A percentile compares a stretch with the other conserved stretches of the same genome.
phyloP scores from a whole-genome alignment of 257 asterid species.

The Plantago major region DNA sequence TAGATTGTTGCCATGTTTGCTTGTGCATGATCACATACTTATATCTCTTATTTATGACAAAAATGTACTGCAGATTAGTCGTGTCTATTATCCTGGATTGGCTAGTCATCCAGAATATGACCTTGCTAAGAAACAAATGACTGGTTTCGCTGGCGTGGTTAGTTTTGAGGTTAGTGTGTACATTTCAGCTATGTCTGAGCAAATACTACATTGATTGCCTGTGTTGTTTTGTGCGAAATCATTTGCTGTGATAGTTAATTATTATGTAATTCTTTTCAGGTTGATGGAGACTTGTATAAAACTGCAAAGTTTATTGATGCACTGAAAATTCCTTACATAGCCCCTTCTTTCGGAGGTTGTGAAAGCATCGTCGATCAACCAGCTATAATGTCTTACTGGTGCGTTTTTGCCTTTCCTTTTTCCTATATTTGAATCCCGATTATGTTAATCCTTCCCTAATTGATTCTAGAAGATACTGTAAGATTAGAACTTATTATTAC shows the following conservation, averaged over 20 bases:
- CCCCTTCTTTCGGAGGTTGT: constrained; percentile 93
- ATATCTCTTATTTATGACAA: constrained; percentile 6
- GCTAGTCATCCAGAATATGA: constrained; percentile 83
- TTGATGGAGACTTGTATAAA: constrained; percentile 67
- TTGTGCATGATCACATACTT: background rate
- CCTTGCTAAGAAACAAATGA: constrained; percentile 86
- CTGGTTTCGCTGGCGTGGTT: constrained; percentile 93
- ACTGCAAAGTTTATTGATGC: constrained; percentile 82
- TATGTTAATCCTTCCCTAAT: background rate
- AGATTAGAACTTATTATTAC: background rate
- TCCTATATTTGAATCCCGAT: too few species aligned
- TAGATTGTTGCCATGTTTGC: background rate
- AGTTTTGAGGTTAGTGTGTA: constrained; percentile 78
- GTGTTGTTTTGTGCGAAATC: too few species aligned
- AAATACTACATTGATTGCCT: too few species aligned
- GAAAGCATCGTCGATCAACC: constrained; percentile 97
- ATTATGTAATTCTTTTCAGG: constrained; percentile 30
- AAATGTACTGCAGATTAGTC: constrained; percentile 49
- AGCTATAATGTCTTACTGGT: constrained; percentile 96
- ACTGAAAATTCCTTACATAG: constrained; percentile 73
- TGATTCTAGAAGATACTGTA: background rate
- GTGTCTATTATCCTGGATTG: constrained; percentile 91
- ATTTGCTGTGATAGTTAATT: constrained; percentile 11
- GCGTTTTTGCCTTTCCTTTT: constrained; percentile 13
- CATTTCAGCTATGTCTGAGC: background rate